A percentile compares a stretch with the other conserved stretches of the same genome.
These are phyloP conservation scores for Salvia miltiorrhiza DNA, from an alignment of 257 asterid species.

Conservation along the genomic window DNA sequence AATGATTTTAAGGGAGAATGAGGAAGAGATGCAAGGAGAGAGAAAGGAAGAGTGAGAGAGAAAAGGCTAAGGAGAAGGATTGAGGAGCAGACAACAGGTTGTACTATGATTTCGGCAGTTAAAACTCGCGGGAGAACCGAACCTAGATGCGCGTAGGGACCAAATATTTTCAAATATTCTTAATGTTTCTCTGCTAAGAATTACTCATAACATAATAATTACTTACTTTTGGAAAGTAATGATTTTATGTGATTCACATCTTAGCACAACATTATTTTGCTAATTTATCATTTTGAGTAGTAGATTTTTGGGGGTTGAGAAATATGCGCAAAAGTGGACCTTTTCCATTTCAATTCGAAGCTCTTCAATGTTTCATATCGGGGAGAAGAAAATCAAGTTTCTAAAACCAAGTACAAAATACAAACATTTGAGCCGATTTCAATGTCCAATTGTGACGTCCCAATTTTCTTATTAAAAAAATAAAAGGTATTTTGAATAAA, in stretches of 20 bases:
- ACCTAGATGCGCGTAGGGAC: slow-evolving; percentile 24
- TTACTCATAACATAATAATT: no score
- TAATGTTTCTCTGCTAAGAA: background rate
- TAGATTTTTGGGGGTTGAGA: no score
- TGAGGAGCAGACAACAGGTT: slow-evolving; percentile 34
- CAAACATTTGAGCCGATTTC: no score
- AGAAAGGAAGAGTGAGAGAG: background rate
- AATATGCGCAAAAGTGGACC: background rate
- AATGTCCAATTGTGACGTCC: no score
- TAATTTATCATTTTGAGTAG: no score
- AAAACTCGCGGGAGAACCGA: slow-evolving; percentile 72
- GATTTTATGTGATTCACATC: background rate
- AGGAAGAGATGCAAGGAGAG: background rate
- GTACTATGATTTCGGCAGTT: slow-evolving; percentile 59
- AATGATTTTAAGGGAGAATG: background rate
- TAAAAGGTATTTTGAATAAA: no score
- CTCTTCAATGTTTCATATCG: background rate
- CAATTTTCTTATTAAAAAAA: no score
- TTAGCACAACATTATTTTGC: no score
- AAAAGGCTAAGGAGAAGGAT: slow-evolving; percentile 17
- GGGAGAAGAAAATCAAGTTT: background rate
- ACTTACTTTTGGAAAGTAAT: background rate
- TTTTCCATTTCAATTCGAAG: background rate
- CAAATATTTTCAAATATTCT: background rate
- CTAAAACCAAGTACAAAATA: background rate